Percentiles rank a stretch among this genome's conserved stretches.
These are phyloP conservation scores for Platanthera zijinensis DNA, from an alignment of 106 monocot genomes.

Conservation along the genomic window DNA sequence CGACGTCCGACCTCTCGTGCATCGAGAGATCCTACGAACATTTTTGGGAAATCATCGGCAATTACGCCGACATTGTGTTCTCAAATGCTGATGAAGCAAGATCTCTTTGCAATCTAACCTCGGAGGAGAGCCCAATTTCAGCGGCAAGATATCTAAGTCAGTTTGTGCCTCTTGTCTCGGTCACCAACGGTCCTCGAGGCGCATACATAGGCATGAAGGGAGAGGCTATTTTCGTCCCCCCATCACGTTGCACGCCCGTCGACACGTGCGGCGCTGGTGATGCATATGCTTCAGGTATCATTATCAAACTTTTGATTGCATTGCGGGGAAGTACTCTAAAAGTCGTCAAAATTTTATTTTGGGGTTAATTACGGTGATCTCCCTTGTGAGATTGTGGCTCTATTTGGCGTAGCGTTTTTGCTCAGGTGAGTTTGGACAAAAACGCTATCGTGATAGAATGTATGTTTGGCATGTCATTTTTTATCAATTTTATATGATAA, in stretches of 20 bases:
- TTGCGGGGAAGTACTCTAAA: not conserved
- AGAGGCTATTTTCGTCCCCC: slow-evolving; percentile 81
- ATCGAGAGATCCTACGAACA: slow-evolving; percentile 72
- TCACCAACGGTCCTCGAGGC: slow-evolving; percentile 71
- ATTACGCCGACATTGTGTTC: slow-evolving; percentile 81
- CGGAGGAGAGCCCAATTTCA: slow-evolving; percentile 45
- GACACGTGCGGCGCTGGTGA: slow-evolving; percentile 97
- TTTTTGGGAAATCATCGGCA: slow-evolving; percentile 85
- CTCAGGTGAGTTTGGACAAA: no score
- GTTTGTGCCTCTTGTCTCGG: slow-evolving; percentile 72
- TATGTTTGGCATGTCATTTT: no score
- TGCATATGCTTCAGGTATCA: slow-evolving; percentile 53
- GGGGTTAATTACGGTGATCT: no score
- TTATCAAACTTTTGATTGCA: not conserved
- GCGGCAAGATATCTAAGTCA: slow-evolving; percentile 72
- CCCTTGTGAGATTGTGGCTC: no score
- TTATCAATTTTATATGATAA: no score
- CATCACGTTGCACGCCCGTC: slow-evolving; percentile 62
- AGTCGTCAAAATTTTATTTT: no score
- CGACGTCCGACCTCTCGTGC: slow-evolving; percentile 92
- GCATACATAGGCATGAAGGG: slow-evolving; percentile 87
- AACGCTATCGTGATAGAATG: no score
- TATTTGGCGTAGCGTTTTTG: no score
- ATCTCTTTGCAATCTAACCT: slow-evolving; percentile 46
- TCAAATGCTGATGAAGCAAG: slow-evolving; percentile 71